Conservation (phyloP, 2,329 filamentous ascomycete species). For the Phialophora chinensis region DNA sequence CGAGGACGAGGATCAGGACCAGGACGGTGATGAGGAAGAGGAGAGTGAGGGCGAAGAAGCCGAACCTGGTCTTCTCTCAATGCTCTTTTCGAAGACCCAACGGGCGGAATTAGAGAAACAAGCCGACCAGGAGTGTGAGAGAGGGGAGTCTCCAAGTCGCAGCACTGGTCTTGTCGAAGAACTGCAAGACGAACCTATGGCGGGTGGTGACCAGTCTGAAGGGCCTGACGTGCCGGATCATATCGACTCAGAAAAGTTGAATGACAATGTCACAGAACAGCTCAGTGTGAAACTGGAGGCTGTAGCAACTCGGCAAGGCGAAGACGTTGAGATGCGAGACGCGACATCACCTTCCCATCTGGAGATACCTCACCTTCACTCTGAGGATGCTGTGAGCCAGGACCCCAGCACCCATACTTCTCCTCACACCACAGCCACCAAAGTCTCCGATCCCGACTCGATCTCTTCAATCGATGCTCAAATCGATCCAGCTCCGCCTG, state of each 20-base stretch:
- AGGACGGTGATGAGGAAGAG: constrained; percentile 46
- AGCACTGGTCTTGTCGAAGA: constrained; percentile 22
- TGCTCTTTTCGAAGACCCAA: constrained; percentile 55
- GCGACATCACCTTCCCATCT: constrained; percentile 16
- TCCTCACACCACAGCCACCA: constrained; percentile 51
- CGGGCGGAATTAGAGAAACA: constrained; percentile 37
- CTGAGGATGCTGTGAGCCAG: constrained; percentile 26
- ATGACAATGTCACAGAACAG: not conserved
- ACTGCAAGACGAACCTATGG: constrained; percentile 39
- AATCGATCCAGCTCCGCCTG: constrained; percentile 38
- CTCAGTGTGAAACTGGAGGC: not conserved
- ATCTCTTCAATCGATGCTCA: constrained; percentile 49
- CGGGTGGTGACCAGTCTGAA: constrained; percentile 40
- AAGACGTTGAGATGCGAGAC: constrained; percentile 10
- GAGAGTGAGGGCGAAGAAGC: constrained; percentile 54
- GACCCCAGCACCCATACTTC: constrained; percentile 50
- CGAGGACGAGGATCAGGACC: constrained; percentile 40
- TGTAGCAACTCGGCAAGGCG: constrained; percentile 1
- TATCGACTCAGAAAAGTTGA: not conserved
- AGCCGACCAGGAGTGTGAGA: constrained; percentile 45
- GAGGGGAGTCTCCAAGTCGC: constrained; percentile 35
- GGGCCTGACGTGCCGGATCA: constrained; percentile 41
- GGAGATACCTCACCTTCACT: constrained; percentile 10
- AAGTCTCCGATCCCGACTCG: constrained; percentile 53
- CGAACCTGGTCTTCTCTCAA: constrained; percentile 48